Base-by-base conservation (phyloP, 139 green algal species). In the Auxenochlorella pyrenoidosa region DNA sequence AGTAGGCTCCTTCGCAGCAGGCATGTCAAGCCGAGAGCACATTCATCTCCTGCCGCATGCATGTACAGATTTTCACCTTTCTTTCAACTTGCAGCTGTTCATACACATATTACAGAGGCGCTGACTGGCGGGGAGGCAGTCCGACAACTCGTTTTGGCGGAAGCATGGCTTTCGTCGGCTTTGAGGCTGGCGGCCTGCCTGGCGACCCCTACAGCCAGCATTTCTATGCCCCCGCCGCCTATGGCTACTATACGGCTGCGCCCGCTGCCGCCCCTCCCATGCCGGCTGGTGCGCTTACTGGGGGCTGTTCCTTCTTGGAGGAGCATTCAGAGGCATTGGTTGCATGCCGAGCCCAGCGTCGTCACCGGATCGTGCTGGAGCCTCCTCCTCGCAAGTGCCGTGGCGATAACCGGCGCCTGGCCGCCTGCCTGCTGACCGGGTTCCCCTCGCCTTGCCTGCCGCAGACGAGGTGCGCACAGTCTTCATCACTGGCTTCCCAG, bases 401-500 rank as follows among this genome's bases (percentile, higher is more conserved):
- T 2, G 15, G 54, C 47, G 12, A 12, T 12, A 58, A 58, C 47
- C 73, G 41, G 38, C 75, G 10, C 36, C 75, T 72, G 72, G 32
- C 72, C 38, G 38, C 38, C 26, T n/a, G 28, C 24, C 58, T 2
- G 65, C 63, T 44, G 81, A 58, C 47, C 80, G 22, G 26, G 58
- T 79, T 72, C 58, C 82, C 38, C 54, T n/a, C 59, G 34, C 41
- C 41, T 4, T 68, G 43, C 82, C 75, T 58, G 41, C 30, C 63
- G 84, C 90, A 40, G 94, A 97, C 28, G 95, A 98, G 81, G 84
- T 98, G 32, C 92, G 96, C 18, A 98, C 96, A 4, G 90, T 99
- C 36, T 98, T 98, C 78, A 90, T 99, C 30, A 94, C 95, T 0
- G 97, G 97, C 19, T 99, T 99, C 81, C 97, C 97, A 0, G 47